Conservation (phyloP, 805 yeast species). For the Saccharomyces mikatae region DNA sequence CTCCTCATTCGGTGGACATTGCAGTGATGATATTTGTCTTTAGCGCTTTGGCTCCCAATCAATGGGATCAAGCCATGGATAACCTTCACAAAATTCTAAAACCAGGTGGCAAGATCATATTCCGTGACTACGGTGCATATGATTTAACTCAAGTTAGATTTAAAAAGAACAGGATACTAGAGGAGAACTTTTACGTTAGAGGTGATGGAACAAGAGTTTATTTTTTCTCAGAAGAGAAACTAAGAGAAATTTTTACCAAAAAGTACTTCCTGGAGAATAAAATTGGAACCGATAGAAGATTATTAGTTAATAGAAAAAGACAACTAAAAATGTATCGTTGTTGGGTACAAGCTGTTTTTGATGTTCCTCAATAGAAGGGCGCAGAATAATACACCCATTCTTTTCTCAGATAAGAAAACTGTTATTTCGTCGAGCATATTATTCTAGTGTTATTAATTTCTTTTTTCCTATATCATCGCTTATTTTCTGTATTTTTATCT, state of each 20-base stretch:
- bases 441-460: background rate
- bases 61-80: slow-evolving; percentile 75
- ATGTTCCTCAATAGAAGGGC: slow-evolving; percentile 25
- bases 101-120: slow-evolving; percentile 86
- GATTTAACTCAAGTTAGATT: slow-evolving; percentile 93
- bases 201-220: slow-evolving; percentile 98
- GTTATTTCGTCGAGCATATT: background rate
- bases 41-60: slow-evolving; percentile 83
- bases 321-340: slow-evolving; percentile 91
- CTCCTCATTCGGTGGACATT: slow-evolving; percentile 75
- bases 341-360: slow-evolving; percentile 92
- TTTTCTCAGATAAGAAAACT: background rate
- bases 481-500: background rate
- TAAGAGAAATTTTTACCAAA: slow-evolving; percentile 60
- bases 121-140: slow-evolving; percentile 92
- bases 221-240: slow-evolving; percentile 91
- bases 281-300: slow-evolving; percentile 83
- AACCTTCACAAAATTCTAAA: slow-evolving; percentile 68
- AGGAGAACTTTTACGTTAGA: slow-evolving; percentile 89
- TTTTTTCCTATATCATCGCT: background rate
- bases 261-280: slow-evolving; percentile 56
- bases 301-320: slow-evolving; percentile 86
- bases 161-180: slow-evolving; percentile 77
- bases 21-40: slow-evolving; percentile 94
- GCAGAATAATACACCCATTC: background rate